Conservation (phyloP, 148 eudicot genomes). For the Vaccinium corymbosum region DNA sequence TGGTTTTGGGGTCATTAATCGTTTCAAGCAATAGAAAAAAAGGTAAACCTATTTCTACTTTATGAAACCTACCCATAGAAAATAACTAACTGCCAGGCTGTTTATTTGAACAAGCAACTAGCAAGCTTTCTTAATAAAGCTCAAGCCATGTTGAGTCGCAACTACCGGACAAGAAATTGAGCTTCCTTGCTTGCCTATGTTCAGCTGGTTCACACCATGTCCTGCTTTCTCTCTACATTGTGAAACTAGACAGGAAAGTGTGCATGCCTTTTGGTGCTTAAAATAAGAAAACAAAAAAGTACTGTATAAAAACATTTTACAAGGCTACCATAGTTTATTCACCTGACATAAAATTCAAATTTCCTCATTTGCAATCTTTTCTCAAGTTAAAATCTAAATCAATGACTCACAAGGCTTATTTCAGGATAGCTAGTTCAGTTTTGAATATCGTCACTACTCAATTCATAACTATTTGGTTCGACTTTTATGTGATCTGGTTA, state of each 20-base stretch:
- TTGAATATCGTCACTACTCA: not conserved
- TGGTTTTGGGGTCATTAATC: not conserved
- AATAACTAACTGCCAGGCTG: not conserved
- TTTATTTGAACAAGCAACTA: not conserved
- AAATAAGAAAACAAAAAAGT: not conserved
- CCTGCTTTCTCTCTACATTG: not conserved
- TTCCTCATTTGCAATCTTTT: not conserved
- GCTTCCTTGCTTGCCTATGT: not conserved
- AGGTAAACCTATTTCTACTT: not conserved
- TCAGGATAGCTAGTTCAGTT: not conserved
- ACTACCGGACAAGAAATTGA: not conserved
- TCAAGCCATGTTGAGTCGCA: not conserved
- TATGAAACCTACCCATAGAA: not conserved
- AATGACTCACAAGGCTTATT: not conserved
- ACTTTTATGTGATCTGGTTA: not conserved
- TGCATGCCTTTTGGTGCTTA: not conserved
- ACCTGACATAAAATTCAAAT: not conserved
- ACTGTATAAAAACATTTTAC: not conserved
- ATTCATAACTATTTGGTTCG: not conserved
- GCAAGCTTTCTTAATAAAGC: not conserved
- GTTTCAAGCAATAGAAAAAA: not conserved
- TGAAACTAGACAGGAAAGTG: not conserved
- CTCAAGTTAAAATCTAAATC: not conserved
- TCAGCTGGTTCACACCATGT: not conserved
- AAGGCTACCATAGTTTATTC: not conserved